A percentile compares a stretch with the other conserved stretches of the same genome.
phyloP scores from a whole-genome alignment of 768 basidiomycete species.

The Calocera viscosa region DNA sequence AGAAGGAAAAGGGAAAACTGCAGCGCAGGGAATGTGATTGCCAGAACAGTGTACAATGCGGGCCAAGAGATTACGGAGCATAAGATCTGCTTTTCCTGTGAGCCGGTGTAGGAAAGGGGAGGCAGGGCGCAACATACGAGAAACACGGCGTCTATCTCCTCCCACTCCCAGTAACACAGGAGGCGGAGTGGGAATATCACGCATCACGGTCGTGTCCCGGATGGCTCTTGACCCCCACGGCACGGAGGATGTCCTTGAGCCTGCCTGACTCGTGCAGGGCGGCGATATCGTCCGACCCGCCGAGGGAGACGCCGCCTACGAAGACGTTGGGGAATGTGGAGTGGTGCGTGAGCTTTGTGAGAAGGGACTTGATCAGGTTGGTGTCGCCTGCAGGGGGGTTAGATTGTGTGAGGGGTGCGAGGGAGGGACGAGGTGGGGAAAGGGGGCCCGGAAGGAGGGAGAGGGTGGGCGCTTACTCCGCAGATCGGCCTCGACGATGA shows the following conservation, averaged over 20 bases:
- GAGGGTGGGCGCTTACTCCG: constrained; percentile 36
- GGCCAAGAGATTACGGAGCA: too few relatives aligned
- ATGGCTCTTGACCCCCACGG: background rate
- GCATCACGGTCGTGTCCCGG: too few relatives aligned
- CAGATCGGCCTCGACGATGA: constrained; percentile 62
- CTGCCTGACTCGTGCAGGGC: constrained; percentile 38
- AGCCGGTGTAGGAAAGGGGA: too few relatives aligned
- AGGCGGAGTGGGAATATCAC: too few relatives aligned
- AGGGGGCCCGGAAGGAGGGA: background rate
- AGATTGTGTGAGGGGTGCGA: background rate
- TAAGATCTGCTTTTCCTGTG: too few relatives aligned
- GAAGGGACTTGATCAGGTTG: constrained; percentile 47
- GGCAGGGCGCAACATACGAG: too few relatives aligned
- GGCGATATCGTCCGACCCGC: constrained; percentile 19
- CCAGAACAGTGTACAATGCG: too few relatives aligned
- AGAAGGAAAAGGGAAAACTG: too few relatives aligned
- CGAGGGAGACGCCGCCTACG: constrained; percentile 41
- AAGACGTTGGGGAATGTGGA: constrained; percentile 68
- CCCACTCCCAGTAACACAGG: too few relatives aligned
- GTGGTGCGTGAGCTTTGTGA: constrained; percentile 52
- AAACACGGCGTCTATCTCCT: too few relatives aligned
- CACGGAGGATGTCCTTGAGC: constrained; percentile 25
- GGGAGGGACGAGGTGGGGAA: background rate
- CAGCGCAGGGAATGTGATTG: too few relatives aligned
- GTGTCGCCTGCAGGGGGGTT: constrained; percentile 40